A percentile compares a stretch with the other conserved stretches of the same genome.
Conservation (phyloP, 352 stramenopile genomes). For the Phytophthora idaei region DNA sequence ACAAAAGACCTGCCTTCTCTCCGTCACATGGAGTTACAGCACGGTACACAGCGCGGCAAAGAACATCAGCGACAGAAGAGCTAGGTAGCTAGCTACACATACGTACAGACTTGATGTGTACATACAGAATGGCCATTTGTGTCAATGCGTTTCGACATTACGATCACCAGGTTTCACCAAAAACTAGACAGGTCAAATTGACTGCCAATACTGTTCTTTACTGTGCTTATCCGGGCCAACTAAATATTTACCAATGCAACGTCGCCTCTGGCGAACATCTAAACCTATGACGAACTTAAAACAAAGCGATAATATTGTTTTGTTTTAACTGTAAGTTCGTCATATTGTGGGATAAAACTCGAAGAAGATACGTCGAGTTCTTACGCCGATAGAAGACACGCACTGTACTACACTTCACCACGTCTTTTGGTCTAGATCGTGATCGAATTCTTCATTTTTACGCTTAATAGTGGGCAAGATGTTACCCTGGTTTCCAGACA, state of each 20-base stretch:
- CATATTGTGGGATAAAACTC: too few relatives aligned
- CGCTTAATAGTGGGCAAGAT: too few relatives aligned
- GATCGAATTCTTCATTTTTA: too few relatives aligned
- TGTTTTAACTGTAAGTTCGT: too few relatives aligned
- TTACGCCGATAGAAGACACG: not conserved
- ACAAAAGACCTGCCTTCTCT: slow-evolving; percentile 4
- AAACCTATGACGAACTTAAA: not conserved
- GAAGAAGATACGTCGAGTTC: not conserved
- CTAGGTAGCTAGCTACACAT: not conserved
- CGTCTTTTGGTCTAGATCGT: too few relatives aligned
- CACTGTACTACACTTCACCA: too few relatives aligned
- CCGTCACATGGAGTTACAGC: not conserved
- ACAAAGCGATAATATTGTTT: not conserved
- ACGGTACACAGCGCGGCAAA: not conserved
- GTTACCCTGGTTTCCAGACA: too few relatives aligned
- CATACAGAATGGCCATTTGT: not conserved
- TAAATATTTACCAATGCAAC: not conserved
- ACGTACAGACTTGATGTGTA: slow-evolving; percentile 6
- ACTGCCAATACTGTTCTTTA: not conserved
- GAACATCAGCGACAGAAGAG: slow-evolving; percentile 1
- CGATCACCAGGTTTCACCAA: not conserved
- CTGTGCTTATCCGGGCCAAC: not conserved
- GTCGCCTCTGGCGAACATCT: too few relatives aligned
- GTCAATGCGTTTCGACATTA: slow-evolving; percentile 2
- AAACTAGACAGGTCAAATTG: too few relatives aligned